A percentile compares a stretch with the other conserved stretches of the same genome.
Conservation (phyloP, 768 basidiomycete species). For the Rhizopogon vesiculosus region DNA sequence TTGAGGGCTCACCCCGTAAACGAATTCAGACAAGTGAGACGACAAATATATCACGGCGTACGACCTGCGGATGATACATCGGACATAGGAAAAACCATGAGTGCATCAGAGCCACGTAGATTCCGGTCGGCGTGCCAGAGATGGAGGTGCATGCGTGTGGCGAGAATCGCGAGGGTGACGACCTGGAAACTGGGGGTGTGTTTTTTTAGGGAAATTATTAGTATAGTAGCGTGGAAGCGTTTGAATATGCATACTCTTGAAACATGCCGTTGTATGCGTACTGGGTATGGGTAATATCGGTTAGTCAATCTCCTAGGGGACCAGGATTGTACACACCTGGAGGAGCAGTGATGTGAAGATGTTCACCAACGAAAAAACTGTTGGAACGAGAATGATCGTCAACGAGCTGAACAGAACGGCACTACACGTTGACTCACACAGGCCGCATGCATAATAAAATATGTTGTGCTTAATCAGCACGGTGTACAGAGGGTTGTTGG, state of each 20-base stretch:
- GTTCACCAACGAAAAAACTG: not conserved
- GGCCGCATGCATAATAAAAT: not conserved
- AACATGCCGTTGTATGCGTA: not conserved
- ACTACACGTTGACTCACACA: not conserved
- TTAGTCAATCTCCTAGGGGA: too few relatives aligned
- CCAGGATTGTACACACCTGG: not conserved
- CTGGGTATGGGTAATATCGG: not conserved
- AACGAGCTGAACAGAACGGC: not conserved
- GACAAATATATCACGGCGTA: not conserved
- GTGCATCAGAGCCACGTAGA: not conserved
- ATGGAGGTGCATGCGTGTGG: not conserved
- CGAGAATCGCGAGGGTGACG: not conserved
- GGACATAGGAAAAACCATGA: not conserved
- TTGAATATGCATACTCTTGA: not conserved
- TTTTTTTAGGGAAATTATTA: not conserved
- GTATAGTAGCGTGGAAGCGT: not conserved
- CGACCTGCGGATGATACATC: not conserved
- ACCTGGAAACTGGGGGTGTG: not conserved
- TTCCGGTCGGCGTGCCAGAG: not conserved
- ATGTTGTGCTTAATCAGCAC: not conserved
- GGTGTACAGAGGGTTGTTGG: not conserved
- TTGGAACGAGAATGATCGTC: not conserved
- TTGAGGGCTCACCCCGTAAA: not conserved
- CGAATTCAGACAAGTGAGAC: not conserved
- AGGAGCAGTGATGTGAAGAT: not conserved